Percentiles rank a stretch among this genome's conserved stretches.
Evolutionary conservation across 768 basidiomycete genomes (phyloP).

Genomic region (Hygrophorus pudorinus): DNA sequence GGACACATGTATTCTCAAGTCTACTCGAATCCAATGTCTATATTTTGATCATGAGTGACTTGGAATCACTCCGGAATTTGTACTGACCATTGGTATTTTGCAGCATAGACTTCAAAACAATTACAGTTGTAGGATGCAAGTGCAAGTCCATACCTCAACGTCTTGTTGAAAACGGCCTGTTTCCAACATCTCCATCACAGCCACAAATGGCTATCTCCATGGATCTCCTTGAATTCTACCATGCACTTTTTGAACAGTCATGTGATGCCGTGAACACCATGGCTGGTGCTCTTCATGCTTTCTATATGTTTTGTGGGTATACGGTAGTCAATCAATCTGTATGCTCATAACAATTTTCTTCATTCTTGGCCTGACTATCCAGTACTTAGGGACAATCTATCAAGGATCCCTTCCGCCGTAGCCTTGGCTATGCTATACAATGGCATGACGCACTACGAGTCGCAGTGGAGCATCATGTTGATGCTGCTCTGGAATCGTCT

Average conservation of each 20-base stretch:
- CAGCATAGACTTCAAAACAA: constrained; percentile 12
- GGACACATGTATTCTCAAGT: constrained; percentile 1
- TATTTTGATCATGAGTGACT: constrained; percentile 9
- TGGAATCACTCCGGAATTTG: background rate
- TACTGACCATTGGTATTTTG: background rate
- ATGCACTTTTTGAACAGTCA: too few species aligned
- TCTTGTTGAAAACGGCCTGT: constrained; percentile 22
- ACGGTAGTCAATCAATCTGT: constrained; percentile 11
- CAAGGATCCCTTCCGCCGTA: constrained; percentile 21
- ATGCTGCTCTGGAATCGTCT: constrained; percentile 5
- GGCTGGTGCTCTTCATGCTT: constrained; percentile 17
- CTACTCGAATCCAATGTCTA: constrained; percentile 6
- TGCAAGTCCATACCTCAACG: constrained; percentile 14
- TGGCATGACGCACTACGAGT: constrained; percentile 19
- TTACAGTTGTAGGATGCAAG: constrained; percentile 11
- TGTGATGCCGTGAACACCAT: constrained; percentile 25
- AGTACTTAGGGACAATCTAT: constrained; percentile 13
- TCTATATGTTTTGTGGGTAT: constrained; percentile 21
- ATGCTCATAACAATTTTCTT: background rate
- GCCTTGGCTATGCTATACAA: constrained; percentile 16
- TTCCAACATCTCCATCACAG: constrained; percentile 24
- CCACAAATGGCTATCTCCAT: too few species aligned
- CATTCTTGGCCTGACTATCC: background rate
- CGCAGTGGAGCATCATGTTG: constrained; percentile 10
- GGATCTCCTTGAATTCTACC: too few species aligned